Evolutionary conservation across 805 yeast species (phyloP), one percentile per base, ranked within the genome.

Genomic region (Kodamaea hsintzibuensis): DNA sequence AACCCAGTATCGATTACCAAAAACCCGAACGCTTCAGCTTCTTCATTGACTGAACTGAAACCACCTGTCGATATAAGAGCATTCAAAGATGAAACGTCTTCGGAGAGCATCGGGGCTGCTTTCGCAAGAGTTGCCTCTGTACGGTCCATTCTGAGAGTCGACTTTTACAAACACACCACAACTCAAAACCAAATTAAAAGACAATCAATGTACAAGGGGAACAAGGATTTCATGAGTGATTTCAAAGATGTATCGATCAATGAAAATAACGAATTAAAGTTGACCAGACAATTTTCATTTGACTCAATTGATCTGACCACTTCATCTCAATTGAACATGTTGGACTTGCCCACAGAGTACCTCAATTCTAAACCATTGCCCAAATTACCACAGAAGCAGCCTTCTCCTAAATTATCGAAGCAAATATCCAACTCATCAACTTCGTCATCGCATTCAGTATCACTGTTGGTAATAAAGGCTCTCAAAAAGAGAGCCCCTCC

Each of bases 401-500:
- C 19, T 3, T 19, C 44, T 7, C 19, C 14, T 12, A 27, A 35
- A 25, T 12, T 42, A 18, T 25, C 25, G 5, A 50, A 39, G 38
- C 49, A 14, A 8, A 9, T 38, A 1, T n/a, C 33, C 9, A n/a
- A 40, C 12, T 39, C 47, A 8, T 50, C 52, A 7, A 38, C 25
- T 13, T 57, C 62, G 4, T 65, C 69, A 2, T 44, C 60, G 7
- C 55, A 53, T 22, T 60, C 67, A 6, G 47, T 42, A 1, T 61
- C 69, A 6, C 64, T 56, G 56, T 55, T 65, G 47, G 62, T 55
- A 7, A 53, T 64, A 44, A 74, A 73, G 50, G 74, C 76, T 12
- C 55, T 61, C 47, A 64, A 52, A 49, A 73, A 73, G 54, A 67
- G 63, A 49, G 70, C 78, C 1, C 78, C 80, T 1, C 76, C 78